Evolutionary conservation across 176 grass and related monocot species (phyloP).

Genomic region (Aegilops umbellulata): DNA sequence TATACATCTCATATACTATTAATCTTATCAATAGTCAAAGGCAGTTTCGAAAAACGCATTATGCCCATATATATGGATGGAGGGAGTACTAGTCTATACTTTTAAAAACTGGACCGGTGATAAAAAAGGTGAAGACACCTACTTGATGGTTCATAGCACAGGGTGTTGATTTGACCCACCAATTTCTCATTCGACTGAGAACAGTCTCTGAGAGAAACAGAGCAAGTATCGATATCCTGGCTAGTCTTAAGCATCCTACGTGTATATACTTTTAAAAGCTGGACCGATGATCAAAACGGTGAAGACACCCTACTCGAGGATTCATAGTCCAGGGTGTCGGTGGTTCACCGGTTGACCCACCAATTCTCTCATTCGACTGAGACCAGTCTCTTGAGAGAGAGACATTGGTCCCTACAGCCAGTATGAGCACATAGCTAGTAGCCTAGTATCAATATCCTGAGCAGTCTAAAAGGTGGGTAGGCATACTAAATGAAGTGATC

Average conservation of each 20-base stretch:
- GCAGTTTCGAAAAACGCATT: too few species aligned
- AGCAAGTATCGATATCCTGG: neutral
- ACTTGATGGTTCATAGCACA: neutral
- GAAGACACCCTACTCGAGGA: neutral
- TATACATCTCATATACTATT: too few species aligned
- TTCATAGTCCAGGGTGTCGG: neutral
- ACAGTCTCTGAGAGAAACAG: neutral
- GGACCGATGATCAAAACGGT: neutral
- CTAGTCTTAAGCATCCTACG: neutral
- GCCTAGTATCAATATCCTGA: neutral
- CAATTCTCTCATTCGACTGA: neutral
- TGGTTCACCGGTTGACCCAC: neutral
- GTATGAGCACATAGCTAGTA: neutral
- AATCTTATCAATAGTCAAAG: too few species aligned
- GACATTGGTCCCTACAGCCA: neutral
- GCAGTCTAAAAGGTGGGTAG: neutral
- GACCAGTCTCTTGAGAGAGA: neutral
- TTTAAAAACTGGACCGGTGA: neutral
- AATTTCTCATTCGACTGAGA: neutral
- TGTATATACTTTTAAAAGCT: neutral
- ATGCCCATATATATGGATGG: too few species aligned
- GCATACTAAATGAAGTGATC: slow-evolving; percentile 9
- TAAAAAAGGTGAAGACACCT: neutral
- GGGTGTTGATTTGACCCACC: neutral
- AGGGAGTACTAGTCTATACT: too few species aligned